These are phyloP conservation scores for Parasitella parasitica DNA, from an alignment of 371 early-diverging fungal species.

Conservation along the genomic window DNA sequence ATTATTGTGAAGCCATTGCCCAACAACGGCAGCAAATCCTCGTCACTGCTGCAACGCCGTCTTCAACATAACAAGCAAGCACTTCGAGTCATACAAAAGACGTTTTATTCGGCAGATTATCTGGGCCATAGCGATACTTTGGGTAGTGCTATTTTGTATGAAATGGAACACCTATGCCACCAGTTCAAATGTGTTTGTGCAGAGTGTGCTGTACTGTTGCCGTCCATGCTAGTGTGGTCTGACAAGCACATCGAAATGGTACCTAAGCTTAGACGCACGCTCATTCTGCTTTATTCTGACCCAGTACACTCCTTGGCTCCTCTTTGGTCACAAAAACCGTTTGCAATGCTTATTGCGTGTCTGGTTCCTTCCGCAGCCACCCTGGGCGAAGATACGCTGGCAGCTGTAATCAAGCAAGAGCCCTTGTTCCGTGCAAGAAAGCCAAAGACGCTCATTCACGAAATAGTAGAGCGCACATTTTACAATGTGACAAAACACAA, in stretches of 20 bases:
- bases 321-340: slow-evolving; percentile 42
- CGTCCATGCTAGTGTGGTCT: slow-evolving; percentile 47
- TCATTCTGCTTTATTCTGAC: slow-evolving; percentile 38
- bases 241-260: slow-evolving; percentile 27
- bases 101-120: slow-evolving; percentile 42
- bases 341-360: slow-evolving; percentile 33
- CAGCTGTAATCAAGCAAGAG: slow-evolving; percentile 7
- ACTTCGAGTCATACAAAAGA: slow-evolving; percentile 40
- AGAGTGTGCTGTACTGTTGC: slow-evolving; percentile 39
- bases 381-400: slow-evolving; percentile 5
- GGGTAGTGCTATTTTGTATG: slow-evolving; percentile 26
- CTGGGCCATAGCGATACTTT: slow-evolving; percentile 37
- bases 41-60: slow-evolving; percentile 14
- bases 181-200: slow-evolving; percentile 44
- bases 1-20: slow-evolving; percentile 7
- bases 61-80: slow-evolving; percentile 35
- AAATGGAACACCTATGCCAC: slow-evolving; percentile 39
- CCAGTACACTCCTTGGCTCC: slow-evolving; percentile 34
- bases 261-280: slow-evolving; percentile 19
- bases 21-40: not conserved
- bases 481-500: slow-evolving; percentile 43
- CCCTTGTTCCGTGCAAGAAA: slow-evolving; percentile 8
- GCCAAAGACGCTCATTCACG: slow-evolving; percentile 17
- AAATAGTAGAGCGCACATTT: slow-evolving; percentile 21
- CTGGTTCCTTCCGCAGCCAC: slow-evolving; percentile 5